Conservation (phyloP, 768 basidiomycete species). For the Lentinula detonsa region DNA sequence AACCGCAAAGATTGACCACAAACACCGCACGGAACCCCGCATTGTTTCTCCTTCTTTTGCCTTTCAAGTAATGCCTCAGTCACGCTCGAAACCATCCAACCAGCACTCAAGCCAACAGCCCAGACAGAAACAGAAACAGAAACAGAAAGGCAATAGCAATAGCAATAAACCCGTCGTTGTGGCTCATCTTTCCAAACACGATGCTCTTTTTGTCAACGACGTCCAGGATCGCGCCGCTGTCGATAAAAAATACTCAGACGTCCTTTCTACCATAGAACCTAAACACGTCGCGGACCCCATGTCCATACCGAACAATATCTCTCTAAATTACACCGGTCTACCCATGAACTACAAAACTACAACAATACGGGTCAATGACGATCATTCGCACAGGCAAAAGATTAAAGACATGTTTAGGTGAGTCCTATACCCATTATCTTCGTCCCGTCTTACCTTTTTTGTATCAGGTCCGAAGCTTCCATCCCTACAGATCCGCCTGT, state of each 20-base stretch:
- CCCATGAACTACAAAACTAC: background rate
- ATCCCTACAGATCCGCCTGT: constrained; percentile 34
- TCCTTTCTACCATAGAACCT: constrained; percentile 2
- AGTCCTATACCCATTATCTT: constrained; percentile 2
- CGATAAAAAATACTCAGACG: constrained; percentile 10
- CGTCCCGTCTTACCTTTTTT: background rate
- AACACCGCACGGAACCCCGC: background rate
- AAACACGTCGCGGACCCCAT: constrained; percentile 39
- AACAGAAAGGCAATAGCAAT: background rate
- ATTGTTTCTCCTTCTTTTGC: background rate
- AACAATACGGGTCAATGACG: background rate
- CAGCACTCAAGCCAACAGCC: constrained; percentile 4
- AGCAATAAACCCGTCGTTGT: background rate
- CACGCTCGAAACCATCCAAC: background rate
- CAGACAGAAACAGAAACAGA: background rate
- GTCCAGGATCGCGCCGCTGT: constrained; percentile 31
- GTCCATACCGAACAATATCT: constrained; percentile 42
- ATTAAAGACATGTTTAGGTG: constrained; percentile 8
- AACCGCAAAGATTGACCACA: background rate
- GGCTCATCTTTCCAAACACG: constrained; percentile 12
- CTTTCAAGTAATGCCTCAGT: background rate
- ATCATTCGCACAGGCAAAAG: background rate
- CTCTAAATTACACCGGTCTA: constrained; percentile 1
- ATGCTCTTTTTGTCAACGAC: constrained; percentile 20
- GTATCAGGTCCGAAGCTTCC: constrained; percentile 32